Conservation (phyloP, 2,329 filamentous ascomycete genomes). For the Xylariaceae sp. region DNA sequence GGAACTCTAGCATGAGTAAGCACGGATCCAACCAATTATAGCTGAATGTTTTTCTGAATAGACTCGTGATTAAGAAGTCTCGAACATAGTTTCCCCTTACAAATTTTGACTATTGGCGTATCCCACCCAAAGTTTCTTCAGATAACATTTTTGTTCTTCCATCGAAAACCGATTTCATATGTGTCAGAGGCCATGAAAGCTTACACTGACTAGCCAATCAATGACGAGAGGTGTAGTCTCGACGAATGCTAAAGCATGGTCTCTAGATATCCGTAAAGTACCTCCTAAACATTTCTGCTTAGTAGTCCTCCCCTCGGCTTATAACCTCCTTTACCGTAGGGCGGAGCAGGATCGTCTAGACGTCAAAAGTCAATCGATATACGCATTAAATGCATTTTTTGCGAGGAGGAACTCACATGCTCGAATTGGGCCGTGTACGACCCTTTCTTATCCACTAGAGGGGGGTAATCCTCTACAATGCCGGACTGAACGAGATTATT, state of each 20-base stretch:
- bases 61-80: too few relatives aligned
- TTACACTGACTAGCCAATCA: too few relatives aligned
- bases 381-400: neutral
- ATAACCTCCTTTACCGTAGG: constrained; percentile 86
- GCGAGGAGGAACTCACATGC: constrained; percentile 68
- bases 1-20: too few relatives aligned
- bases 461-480: constrained; percentile 89
- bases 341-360: constrained; percentile 56
- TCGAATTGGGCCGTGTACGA: constrained; percentile 94
- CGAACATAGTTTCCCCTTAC: too few relatives aligned
- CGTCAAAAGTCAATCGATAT: constrained; percentile 5
- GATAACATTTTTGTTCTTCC: too few relatives aligned
- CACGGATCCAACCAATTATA: too few relatives aligned
- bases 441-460: constrained; percentile 88
- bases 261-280: too few relatives aligned
- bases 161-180: too few relatives aligned
- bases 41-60: too few relatives aligned
- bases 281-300: constrained; percentile 27
- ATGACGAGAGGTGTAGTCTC: neutral
- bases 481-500: constrained; percentile 83
- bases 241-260: neutral
- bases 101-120: too few relatives aligned
- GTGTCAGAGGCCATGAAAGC: too few relatives aligned
- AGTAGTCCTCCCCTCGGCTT: constrained; percentile 84
- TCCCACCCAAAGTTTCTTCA: too few relatives aligned